Percentiles rank a stretch among this genome's conserved stretches.
Conservation (phyloP, 176 grass and related monocot species). For the Chrysopogon serrulatus region DNA sequence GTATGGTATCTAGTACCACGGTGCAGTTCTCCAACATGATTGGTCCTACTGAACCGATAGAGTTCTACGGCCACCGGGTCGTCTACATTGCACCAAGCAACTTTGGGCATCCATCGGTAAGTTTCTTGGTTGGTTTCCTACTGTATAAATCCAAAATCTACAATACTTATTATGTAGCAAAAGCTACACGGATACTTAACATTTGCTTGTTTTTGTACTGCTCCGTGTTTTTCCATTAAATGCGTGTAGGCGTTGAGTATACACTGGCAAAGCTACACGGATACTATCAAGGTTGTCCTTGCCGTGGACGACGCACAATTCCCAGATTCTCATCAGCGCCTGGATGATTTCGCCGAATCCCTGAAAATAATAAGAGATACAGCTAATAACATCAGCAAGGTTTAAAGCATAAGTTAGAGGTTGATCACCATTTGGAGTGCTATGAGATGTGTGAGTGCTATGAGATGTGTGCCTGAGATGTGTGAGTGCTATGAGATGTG, state of each 20-base stretch:
- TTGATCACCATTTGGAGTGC: neutral
- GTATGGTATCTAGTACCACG: neutral
- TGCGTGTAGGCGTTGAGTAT: slow-evolving; percentile 48
- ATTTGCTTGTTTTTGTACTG: no score
- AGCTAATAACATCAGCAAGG: neutral
- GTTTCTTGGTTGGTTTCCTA: neutral
- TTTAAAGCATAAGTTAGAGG: neutral
- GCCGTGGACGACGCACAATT: slow-evolving; percentile 46
- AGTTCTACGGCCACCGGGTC: slow-evolving; percentile 40
- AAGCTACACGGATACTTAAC: no score
- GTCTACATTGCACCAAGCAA: slow-evolving; percentile 25
- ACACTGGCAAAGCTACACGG: slow-evolving; percentile 53
- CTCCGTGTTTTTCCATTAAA: no score
- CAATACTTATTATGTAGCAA: no score
- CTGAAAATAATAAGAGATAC: slow-evolving; percentile 32
- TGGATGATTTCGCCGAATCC: slow-evolving; percentile 56
- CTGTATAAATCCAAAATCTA: neutral
- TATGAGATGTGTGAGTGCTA: no score
- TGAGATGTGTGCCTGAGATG: no score
- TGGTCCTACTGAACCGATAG: neutral
- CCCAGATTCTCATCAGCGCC: slow-evolving; percentile 37
- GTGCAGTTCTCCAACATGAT: no score
- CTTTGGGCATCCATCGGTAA: slow-evolving; percentile 36
- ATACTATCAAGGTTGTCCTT: slow-evolving; percentile 39
- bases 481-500: no score